These are phyloP conservation scores for Raffaelea arxii DNA, from an alignment of 2,329 filamentous ascomycete species.

Conservation along the genomic window DNA sequence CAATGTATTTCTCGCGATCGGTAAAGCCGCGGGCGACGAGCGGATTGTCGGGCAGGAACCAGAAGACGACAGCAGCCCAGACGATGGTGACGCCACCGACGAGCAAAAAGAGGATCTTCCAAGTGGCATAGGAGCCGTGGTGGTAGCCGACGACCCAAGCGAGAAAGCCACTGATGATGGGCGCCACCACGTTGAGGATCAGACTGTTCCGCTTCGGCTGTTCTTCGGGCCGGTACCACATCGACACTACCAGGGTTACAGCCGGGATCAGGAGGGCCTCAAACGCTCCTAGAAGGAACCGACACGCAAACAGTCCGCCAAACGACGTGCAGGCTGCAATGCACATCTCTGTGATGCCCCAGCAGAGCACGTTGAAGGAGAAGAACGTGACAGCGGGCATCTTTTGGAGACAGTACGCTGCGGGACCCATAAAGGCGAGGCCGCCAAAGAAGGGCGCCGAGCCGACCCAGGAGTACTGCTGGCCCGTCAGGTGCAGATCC, in stretches of 20 bases:
- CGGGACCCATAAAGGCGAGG: slow-evolving; percentile 15
- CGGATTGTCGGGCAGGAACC: slow-evolving; percentile 15
- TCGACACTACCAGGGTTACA: slow-evolving; percentile 13
- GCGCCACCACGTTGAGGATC: slow-evolving; percentile 15
- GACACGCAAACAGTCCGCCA: slow-evolving; percentile 13
- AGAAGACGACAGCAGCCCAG: slow-evolving; percentile 14
- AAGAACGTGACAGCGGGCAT: slow-evolving; percentile 10
- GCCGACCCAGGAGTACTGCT: slow-evolving; percentile 18
- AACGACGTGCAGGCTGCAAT: slow-evolving; percentile 14
- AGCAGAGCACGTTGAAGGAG: slow-evolving; percentile 14
- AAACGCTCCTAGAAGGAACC: slow-evolving; percentile 15
- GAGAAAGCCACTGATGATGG: slow-evolving; percentile 17
- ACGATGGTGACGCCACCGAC: slow-evolving; percentile 14
- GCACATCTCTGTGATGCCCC: slow-evolving; percentile 13
- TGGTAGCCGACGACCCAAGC: slow-evolving; percentile 16
- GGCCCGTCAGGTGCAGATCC: slow-evolving; percentile 14
- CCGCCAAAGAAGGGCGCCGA: slow-evolving; percentile 16
- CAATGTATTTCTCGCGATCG: slow-evolving; percentile 9
- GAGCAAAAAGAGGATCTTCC: slow-evolving; percentile 19
- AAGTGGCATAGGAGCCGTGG: slow-evolving; percentile 11
- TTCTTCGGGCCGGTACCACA: slow-evolving; percentile 17
- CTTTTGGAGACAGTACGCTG: slow-evolving; percentile 14
- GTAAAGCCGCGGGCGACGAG: slow-evolving; percentile 10
- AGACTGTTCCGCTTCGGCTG: slow-evolving; percentile 18
- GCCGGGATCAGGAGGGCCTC: slow-evolving; percentile 15